Evolutionary conservation across 106 monocot species (phyloP), one percentile per base, ranked within the genome.

Genomic region (Platanthera guangdongensis): DNA sequence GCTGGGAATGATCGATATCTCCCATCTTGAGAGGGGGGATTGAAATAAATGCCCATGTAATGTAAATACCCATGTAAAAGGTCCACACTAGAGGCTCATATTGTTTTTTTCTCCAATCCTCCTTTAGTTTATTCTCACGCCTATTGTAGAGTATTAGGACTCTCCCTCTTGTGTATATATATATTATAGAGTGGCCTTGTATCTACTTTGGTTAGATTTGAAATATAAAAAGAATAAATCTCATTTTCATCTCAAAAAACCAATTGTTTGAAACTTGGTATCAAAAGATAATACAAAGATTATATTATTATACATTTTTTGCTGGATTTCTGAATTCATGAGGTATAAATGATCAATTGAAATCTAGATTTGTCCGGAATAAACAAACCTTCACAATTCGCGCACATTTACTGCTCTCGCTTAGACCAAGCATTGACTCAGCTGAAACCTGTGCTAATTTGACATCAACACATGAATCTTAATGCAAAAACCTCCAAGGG

Each of bases 371-470:
- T 60, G 1, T 15, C 60, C 6, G 18, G 7, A 54, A 6, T 16
- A 19, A 60, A 54, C 82, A 53, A 63, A 99, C 97, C 97, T 99
- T 99, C 16, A 91, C 82, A 75, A 99, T 94, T 69, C 77, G 83
- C 57, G 94, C 91, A 81, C 89, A 89, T 88, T 99, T 99, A 83
- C 91, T 91, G 81, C 86, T 83, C 81, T 99, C 97, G 53, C 94
- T 90, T 39, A 99, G 82, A 83, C 91, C 94, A 85, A 87, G 83
- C 97, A 99, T 94, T 79, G 94, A 82, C 78, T 99, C 97, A 60
- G 91, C 91, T 68, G 97, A 99, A 50, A 99, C 84, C 97, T 99
- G 78, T 59, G 9, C 39, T 39, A 39, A 39, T 39, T 39, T 39
- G 39, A 54, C 14, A 51, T 64, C 9, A 49, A 68, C 73, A 76